phyloP scores from a whole-genome alignment of 345 rosid genomes.

The Iberis pinnata region DNA sequence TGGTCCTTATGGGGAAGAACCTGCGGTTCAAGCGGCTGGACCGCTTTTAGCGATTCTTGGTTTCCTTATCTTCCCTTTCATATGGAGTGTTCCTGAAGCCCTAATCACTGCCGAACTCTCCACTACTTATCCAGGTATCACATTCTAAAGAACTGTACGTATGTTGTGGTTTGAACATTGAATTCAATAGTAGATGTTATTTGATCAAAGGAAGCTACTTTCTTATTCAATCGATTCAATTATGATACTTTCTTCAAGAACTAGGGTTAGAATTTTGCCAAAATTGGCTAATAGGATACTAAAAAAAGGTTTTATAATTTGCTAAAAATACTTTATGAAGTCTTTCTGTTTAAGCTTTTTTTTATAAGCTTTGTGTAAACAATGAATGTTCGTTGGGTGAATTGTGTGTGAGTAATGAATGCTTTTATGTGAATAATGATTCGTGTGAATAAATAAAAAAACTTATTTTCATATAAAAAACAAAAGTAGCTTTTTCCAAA shows the following conservation, averaged over 20 bases:
- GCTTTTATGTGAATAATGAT: no score
- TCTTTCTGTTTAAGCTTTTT: no score
- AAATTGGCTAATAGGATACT: no score
- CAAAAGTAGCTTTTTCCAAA: no score
- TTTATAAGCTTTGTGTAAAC: no score
- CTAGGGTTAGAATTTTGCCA: no score
- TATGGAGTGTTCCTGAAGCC: conserved; percentile 89
- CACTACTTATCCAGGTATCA: conserved; percentile 54
- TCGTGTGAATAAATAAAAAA: no score
- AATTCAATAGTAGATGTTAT: neutral
- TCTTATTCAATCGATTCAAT: neutral
- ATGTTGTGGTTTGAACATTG: neutral
- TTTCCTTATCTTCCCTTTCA: conserved; percentile 68
- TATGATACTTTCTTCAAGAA: neutral
- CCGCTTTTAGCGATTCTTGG: conserved; percentile 64
- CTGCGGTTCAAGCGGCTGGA: conserved; percentile 70
- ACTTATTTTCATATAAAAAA: no score
- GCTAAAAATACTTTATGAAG: no score
- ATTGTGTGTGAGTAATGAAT: no score
- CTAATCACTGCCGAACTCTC: conserved; percentile 84
- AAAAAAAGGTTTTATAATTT: no score
- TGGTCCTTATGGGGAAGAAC: conserved; percentile 77
- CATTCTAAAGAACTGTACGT: neutral
- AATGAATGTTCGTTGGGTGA: no score
- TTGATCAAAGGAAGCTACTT: conserved; percentile 16